Evolutionary conservation across 2,329 filamentous ascomycete genomes (phyloP).

Genomic region (Trichoderma semiorbis): DNA sequence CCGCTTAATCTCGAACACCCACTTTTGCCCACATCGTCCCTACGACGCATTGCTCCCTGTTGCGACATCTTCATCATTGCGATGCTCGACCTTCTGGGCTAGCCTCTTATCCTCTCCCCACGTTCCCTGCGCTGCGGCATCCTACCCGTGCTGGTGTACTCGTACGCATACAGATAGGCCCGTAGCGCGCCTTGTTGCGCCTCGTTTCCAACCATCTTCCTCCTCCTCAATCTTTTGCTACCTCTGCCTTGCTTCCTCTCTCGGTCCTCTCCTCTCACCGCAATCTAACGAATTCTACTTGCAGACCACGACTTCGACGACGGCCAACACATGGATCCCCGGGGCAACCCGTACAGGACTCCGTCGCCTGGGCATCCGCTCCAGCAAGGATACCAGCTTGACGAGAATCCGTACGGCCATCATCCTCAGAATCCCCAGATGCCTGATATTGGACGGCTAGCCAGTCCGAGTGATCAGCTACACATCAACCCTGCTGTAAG

Average conservation of each 20-base stretch:
- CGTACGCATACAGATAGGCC: background rate
- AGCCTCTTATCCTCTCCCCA: constrained; percentile 11
- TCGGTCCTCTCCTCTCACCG: background rate
- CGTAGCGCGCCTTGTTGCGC: constrained; percentile 3
- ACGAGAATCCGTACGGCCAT: constrained; percentile 67
- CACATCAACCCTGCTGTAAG: constrained; percentile 81
- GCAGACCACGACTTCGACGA: constrained; percentile 60
- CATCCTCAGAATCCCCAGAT: constrained; percentile 37
- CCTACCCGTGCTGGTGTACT: background rate
- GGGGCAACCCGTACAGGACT: constrained; percentile 53
- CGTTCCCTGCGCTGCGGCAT: background rate
- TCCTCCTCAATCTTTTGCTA: background rate
- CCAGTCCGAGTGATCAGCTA: constrained; percentile 70
- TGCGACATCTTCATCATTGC: constrained; percentile 14
- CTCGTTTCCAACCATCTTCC: background rate
- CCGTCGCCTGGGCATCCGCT: constrained; percentile 75
- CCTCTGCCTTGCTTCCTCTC: background rate
- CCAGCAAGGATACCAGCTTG: constrained; percentile 74
- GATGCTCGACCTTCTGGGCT: constrained; percentile 1
- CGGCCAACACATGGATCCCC: constrained; percentile 52
- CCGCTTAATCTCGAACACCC: constrained; percentile 19
- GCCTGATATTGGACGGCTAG: constrained; percentile 38
- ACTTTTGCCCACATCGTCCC: constrained; percentile 13
- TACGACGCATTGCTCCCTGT: constrained; percentile 3
- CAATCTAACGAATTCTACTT: constrained; percentile 18